A percentile compares a stretch with the other conserved stretches of the same genome.
Conservation (phyloP, 345 rosid genomes). For the Nephelium lappaceum region DNA sequence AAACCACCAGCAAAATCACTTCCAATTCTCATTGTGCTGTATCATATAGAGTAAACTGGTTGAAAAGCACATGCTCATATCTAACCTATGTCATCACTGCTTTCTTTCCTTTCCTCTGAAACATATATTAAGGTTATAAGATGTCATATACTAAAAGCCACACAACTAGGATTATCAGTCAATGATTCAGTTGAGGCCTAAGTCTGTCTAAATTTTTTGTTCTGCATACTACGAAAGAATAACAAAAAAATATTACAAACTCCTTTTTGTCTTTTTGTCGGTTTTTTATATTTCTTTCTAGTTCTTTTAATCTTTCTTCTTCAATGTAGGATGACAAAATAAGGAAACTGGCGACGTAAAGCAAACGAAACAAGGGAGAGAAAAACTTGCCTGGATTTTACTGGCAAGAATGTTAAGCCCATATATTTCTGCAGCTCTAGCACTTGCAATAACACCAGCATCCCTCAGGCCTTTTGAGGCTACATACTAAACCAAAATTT, state of each 20-base stretch:
- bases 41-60: not conserved
- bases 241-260: not conserved
- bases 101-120: not conserved
- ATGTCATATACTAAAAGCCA: not conserved
- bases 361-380: not conserved
- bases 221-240: not conserved
- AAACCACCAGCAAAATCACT: not conserved
- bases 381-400: slow-evolving; percentile 52
- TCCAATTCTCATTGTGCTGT: not conserved
- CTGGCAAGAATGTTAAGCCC: slow-evolving; percentile 71
- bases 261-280: not conserved
- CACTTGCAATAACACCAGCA: slow-evolving; percentile 72
- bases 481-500: slow-evolving; percentile 40
- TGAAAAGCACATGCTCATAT: not conserved
- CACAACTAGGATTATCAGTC: not conserved
- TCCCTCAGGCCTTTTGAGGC: slow-evolving; percentile 52
- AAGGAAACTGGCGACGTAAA: slow-evolving; percentile 1
- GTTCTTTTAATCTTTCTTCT: not conserved
- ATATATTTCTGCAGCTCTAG: slow-evolving; percentile 76
- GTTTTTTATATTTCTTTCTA: not conserved
- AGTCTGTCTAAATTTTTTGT: not conserved
- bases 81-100: not conserved
- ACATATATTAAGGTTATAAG: not conserved
- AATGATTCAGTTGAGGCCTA: not conserved
- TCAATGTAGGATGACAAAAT: not conserved